phyloP scores from a whole-genome alignment of 2,329 filamentous ascomycete genomes.

The Arachnomyces sp. region DNA sequence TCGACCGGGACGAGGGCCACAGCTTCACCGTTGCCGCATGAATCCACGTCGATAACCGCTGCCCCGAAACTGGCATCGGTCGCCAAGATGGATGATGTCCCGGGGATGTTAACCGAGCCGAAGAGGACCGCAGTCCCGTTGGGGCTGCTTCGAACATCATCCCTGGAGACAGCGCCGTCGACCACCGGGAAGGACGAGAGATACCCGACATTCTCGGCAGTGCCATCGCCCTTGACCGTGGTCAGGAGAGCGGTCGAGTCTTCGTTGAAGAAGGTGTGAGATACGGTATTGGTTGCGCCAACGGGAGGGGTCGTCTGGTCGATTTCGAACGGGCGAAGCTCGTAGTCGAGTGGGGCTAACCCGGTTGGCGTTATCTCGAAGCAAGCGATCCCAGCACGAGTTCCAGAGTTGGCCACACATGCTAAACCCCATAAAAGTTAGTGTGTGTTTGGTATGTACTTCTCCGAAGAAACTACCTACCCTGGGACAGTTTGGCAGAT shows the following conservation, averaged over 20 bases:
- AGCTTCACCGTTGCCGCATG: constrained; percentile 21
- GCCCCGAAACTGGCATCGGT: constrained; percentile 54
- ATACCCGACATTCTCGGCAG: constrained; percentile 49
- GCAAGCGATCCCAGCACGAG: constrained; percentile 30
- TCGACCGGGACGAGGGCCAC: constrained; percentile 31
- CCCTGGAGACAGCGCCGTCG: not conserved
- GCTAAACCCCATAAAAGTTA: constrained; percentile 14
- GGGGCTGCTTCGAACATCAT: constrained; percentile 37
- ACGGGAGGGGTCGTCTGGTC: constrained; percentile 50
- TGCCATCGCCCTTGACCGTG: constrained; percentile 54
- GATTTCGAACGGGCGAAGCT: constrained; percentile 37
- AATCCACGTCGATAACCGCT: constrained; percentile 40
- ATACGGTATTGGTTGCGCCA: constrained; percentile 52
- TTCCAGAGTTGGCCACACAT: constrained; percentile 31
- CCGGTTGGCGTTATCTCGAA: constrained; percentile 22
- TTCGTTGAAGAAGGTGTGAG: constrained; percentile 51
- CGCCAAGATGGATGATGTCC: constrained; percentile 40
- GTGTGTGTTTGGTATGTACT: no score
- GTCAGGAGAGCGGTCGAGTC: constrained; percentile 46
- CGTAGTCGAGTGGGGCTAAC: constrained; percentile 24
- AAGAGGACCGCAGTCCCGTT: constrained; percentile 51
- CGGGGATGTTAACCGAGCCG: constrained; percentile 42
- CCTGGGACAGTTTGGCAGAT: no score
- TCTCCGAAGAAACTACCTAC: constrained; percentile 21
- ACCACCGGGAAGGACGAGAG: constrained; percentile 44